Conservation (phyloP, 176 grass and related monocot genomes). For the Triticum turgidum region DNA sequence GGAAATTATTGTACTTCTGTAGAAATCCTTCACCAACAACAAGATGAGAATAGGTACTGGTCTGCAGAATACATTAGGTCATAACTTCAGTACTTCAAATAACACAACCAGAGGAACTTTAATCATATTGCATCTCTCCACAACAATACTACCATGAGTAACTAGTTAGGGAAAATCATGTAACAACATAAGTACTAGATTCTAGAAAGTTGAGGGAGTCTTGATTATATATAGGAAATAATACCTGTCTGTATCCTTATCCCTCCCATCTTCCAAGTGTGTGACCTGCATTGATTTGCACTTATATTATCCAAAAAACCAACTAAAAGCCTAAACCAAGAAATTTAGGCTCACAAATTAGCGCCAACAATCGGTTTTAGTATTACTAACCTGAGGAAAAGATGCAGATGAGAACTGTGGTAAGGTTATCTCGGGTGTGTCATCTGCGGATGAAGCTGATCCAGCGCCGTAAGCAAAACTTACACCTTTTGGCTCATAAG, state of each 20-base stretch:
- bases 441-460: constrained; percentile 33
- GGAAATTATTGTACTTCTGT: neutral
- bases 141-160: neutral
- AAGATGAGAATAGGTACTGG: neutral
- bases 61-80: neutral
- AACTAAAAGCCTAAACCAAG: neutral
- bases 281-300: constrained; percentile 43
- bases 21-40: neutral
- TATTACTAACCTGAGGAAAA: constrained; percentile 57
- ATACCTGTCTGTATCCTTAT: constrained; percentile 37
- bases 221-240: neutral
- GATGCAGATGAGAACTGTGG: constrained; percentile 84
- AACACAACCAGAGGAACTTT: neutral
- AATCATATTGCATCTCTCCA: neutral
- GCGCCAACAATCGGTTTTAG: neutral
- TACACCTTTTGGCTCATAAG: constrained; percentile 70
- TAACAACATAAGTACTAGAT: neutral
- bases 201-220: neutral
- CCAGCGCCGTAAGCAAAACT: constrained; percentile 30
- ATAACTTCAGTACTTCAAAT: neutral
- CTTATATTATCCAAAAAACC: constrained; percentile 8
- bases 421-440: constrained; percentile 42
- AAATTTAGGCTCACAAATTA: constrained; percentile 21
- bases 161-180: neutral
- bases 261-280: constrained; percentile 8